Percentiles rank a stretch among this genome's conserved stretches.
Conservation (phyloP, 495 filamentous ascomycete species). For the Tuber aestivum region DNA sequence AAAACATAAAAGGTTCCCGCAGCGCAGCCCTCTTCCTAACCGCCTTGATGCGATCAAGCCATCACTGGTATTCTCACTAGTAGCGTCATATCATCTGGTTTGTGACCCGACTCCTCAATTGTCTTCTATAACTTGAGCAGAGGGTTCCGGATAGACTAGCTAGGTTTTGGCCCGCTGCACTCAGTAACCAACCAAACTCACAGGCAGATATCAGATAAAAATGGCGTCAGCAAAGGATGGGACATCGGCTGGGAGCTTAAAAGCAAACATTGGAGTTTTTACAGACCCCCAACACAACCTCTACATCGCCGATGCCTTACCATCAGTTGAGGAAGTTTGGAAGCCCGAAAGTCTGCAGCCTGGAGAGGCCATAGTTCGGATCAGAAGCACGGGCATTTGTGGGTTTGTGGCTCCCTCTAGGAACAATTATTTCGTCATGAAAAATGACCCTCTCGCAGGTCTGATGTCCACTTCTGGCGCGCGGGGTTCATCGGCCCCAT, state of each 20-base stretch:
- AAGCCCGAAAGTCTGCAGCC: slow-evolving; percentile 62
- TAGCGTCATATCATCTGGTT: not conserved
- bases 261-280: slow-evolving; percentile 90
- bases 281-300: slow-evolving; percentile 88
- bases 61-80: not conserved
- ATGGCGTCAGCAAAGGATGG: slow-evolving; percentile 8
- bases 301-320: slow-evolving; percentile 74
- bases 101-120: not conserved
- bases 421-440: not conserved
- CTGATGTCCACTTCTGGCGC: slow-evolving; percentile 95
- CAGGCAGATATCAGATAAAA: slow-evolving; percentile 7
- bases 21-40: not conserved
- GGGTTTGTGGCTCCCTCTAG: slow-evolving; percentile 55
- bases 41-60: not conserved
- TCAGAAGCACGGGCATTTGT: slow-evolving; percentile 91
- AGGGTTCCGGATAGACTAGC: not conserved
- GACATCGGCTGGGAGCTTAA: slow-evolving; percentile 40
- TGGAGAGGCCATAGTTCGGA: slow-evolving; percentile 75
- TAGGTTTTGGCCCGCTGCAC: not conserved
- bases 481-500: slow-evolving; percentile 89
- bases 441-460: slow-evolving; percentile 50
- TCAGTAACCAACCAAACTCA: slow-evolving; percentile 2
- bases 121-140: not conserved
- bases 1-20: not conserved
- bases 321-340: slow-evolving; percentile 67